Evolutionary conservation across 1,284 basidiomycete genomes (phyloP).

Genomic region (Leccinum variabile): DNA sequence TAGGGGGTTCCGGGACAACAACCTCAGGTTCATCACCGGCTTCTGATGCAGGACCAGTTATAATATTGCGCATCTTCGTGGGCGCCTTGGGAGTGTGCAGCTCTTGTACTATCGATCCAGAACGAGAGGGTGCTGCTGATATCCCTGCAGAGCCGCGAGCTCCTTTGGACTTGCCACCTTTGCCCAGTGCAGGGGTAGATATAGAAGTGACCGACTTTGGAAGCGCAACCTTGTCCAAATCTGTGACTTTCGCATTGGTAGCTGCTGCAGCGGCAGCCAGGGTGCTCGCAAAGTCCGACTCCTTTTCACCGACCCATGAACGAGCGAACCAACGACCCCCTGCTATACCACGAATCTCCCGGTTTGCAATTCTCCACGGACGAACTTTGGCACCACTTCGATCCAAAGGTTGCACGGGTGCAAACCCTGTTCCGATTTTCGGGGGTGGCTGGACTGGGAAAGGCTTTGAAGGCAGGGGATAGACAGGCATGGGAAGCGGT

Average conservation of each 20-base stretch:
- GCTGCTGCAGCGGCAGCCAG: constrained; percentile 34
- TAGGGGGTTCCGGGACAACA: constrained; percentile 20
- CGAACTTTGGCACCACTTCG: constrained; percentile 58
- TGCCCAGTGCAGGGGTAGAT: constrained; percentile 37
- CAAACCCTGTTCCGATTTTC: constrained; percentile 71
- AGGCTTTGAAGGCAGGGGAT: constrained; percentile 73
- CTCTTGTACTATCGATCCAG: constrained; percentile 49
- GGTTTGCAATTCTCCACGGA: constrained; percentile 67
- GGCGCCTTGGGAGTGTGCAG: constrained; percentile 45
- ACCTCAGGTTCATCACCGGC: constrained; percentile 43
- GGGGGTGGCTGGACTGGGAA: constrained; percentile 75
- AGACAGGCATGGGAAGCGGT: constrained; percentile 67
- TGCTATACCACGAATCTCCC: constrained; percentile 76
- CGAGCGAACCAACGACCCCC: constrained; percentile 76
- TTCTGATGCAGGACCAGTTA: constrained; percentile 47
- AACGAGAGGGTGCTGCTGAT: constrained; percentile 54
- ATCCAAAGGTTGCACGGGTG: constrained; percentile 63
- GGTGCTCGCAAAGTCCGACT: constrained; percentile 54
- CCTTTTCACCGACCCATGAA: constrained; percentile 78
- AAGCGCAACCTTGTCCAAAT: constrained; percentile 35
- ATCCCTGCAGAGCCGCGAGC: constrained; percentile 38
- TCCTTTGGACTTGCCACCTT: constrained; percentile 42
- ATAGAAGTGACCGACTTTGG: constrained; percentile 39
- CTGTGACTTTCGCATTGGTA: constrained; percentile 30
- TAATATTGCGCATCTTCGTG: constrained; percentile 58